Base-by-base conservation (phyloP, 2,329 filamentous ascomycete species). In the Fusarium acutatum region DNA sequence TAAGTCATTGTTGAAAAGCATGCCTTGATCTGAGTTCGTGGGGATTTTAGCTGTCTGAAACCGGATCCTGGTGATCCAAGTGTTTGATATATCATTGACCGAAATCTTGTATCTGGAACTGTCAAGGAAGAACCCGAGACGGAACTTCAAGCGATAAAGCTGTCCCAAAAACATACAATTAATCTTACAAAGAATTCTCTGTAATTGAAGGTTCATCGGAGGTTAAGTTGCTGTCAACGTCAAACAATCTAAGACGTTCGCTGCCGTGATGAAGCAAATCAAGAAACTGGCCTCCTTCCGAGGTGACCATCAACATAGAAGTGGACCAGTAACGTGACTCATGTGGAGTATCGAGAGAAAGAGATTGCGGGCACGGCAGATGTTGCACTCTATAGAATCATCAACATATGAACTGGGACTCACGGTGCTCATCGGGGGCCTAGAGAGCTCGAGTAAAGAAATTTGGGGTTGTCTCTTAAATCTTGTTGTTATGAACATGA, bases 401-500 rank as follows among this genome's bases (percentile, higher is more conserved):
- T 24, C 3, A 50, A 14, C 9, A 11, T 26, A 20, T 18, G 3
- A 24, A 7, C 13, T 24, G 8, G 6, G 30, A n/a, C 17, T 50
- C 8, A 34, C 6, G 3, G 17, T 34, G 6, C 22, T 34, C 6
- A 22, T 15, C 18, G 6, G 13, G n/a, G 43, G 13, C 28, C 12
- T 28, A 46, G 28, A 46, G 43, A 46, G 12, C 18, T 7, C 4
- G 13, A 14, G 3, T n/a, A 49, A 5, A 20, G 8, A 50, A 50
- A 7, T 50, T 24, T 24, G 4, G 8, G 8, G 6, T 50, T 34
- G 5, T 24, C 17, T 24, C 11, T 24, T 49, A 4, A 5, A 17
- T 22, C 4, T 22, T 4, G 5, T 14, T 10, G 3, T 7, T 14
- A 5, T 50, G 8, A 0, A 24, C 6, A 24, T 50, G 0, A 3